Conservation (phyloP, 495 filamentous ascomycete species). For the Amorphotheca resinae region DNA sequence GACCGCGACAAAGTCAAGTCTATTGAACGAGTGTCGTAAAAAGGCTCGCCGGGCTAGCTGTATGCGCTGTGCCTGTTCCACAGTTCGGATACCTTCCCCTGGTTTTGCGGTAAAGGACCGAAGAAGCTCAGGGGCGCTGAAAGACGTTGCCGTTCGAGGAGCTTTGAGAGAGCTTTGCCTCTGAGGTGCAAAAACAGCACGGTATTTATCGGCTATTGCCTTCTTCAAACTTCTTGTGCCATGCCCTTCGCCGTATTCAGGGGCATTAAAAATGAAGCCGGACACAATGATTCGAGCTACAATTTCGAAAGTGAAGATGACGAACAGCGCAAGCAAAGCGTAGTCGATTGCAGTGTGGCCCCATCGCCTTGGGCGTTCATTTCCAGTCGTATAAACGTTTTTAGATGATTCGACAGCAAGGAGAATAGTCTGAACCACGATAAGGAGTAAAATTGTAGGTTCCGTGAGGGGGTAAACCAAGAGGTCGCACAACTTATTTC, state of each 20-base stretch:
- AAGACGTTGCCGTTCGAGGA: conserved; percentile 15
- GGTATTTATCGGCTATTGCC: conserved; percentile 61
- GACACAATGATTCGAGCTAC: conserved; percentile 77
- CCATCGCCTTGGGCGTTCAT: conserved; percentile 44
- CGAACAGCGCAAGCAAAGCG: conserved; percentile 69
- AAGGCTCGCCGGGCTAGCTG: conserved; percentile 86
- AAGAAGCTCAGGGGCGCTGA: conserved; percentile 55
- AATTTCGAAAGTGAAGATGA: conserved; percentile 84
- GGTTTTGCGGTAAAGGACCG: conserved; percentile 61
- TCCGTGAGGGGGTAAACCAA: conserved; percentile 83
- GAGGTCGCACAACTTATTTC: conserved; percentile 67
- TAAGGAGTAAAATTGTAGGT: conserved; percentile 74
- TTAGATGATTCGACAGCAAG: conserved; percentile 68
- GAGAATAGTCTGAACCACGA: conserved; percentile 77
- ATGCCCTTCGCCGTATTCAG: conserved; percentile 72
- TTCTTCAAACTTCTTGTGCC: conserved; percentile 57
- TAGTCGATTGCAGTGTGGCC: conserved; percentile 60
- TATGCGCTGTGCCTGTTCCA: conserved; percentile 66
- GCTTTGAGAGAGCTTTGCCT: conserved; percentile 9
- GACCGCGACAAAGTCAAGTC: conserved; percentile 92
- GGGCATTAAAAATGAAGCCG: conserved; percentile 76
- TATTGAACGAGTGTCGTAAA: conserved; percentile 87
- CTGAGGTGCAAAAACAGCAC: conserved; percentile 58
- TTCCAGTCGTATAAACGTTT: conserved; percentile 39
- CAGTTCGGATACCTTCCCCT: conserved; percentile 38